Evolutionary conservation across 305 asterid genomes (phyloP).

Genomic region (Fraxinus paxiana): DNA sequence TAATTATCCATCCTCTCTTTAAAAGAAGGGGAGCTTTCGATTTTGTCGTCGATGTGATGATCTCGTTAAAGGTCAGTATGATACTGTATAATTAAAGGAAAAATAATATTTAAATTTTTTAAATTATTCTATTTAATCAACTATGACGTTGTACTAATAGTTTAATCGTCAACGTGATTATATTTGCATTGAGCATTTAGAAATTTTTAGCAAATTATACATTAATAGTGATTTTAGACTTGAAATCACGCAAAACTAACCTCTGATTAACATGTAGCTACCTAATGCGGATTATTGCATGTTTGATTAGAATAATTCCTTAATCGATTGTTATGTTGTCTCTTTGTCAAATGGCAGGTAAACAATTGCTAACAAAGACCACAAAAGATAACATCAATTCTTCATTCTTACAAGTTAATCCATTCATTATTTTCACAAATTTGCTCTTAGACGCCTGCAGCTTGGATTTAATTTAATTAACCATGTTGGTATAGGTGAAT

Average conservation of each 20-base stretch:
- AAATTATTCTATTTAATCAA: background rate
- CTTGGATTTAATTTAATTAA: background rate
- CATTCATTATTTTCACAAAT: background rate
- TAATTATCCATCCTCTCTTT: background rate
- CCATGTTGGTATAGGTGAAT: background rate
- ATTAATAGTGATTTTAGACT: conserved; percentile 22
- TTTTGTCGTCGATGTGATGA: background rate
- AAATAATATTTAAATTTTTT: background rate
- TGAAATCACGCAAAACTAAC: background rate
- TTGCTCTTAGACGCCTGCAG: background rate
- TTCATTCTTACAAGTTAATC: background rate
- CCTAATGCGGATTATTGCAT: conserved; percentile 19
- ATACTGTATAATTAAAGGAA: no score
- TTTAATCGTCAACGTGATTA: background rate
- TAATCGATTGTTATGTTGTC: conserved; percentile 10
- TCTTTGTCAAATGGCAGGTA: background rate
- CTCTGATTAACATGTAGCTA: conserved; percentile 25
- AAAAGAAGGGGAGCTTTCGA: background rate
- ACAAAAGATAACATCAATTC: conserved; percentile 6
- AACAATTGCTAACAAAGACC: background rate
- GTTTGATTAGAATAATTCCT: background rate
- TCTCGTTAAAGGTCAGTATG: no score
- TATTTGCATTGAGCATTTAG: background rate
- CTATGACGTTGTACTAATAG: background rate
- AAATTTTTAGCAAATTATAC: background rate